phyloP scores from a whole-genome alignment of 495 filamentous ascomycete genomes.

The Tuber umbilicatum region DNA sequence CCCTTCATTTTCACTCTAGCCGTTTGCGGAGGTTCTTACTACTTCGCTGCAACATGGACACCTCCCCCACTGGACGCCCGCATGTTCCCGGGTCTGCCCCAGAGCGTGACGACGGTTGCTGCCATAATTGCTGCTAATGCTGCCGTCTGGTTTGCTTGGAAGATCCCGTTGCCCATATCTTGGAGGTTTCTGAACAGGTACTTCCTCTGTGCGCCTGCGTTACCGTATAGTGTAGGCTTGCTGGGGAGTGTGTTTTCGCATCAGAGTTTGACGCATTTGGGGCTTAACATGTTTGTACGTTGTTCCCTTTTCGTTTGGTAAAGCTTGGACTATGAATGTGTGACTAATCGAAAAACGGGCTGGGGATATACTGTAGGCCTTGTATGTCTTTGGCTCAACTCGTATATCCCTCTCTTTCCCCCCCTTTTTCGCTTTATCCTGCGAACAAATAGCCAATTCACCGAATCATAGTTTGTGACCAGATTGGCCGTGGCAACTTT shows the following conservation, averaged over 20 bases:
- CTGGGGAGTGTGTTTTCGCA: slow-evolving; percentile 76
- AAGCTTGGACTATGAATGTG: background rate
- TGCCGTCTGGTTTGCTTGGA: slow-evolving; percentile 59
- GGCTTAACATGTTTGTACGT: slow-evolving; percentile 59
- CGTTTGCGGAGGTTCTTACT: slow-evolving; percentile 31
- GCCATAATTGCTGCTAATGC: slow-evolving; percentile 61
- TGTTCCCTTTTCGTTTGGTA: background rate
- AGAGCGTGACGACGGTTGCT: slow-evolving; percentile 68
- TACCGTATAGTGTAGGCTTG: slow-evolving; percentile 58
- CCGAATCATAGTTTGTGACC: slow-evolving; percentile 60
- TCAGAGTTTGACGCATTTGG: slow-evolving; percentile 58
- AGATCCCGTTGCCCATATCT: slow-evolving; percentile 51
- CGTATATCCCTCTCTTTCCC: slow-evolving; percentile 45
- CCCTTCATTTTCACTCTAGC: slow-evolving; percentile 38
- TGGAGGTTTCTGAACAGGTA: slow-evolving; percentile 74
- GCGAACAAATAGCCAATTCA: background rate
- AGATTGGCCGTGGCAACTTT: slow-evolving; percentile 79
- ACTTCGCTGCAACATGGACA: slow-evolving; percentile 33
- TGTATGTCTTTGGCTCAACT: slow-evolving; percentile 55
- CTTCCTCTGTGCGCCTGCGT: slow-evolving; percentile 64
- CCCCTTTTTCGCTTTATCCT: background rate
- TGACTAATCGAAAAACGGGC: background rate
- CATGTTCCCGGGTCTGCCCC: slow-evolving; percentile 66
- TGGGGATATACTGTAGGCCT: slow-evolving; percentile 17
- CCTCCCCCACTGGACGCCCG: slow-evolving; percentile 27